A percentile compares a stretch with the other conserved stretches of the same genome.
These are phyloP conservation scores for Metschnikowia koreensis DNA, from an alignment of 805 yeast species.

Conservation along the genomic window DNA sequence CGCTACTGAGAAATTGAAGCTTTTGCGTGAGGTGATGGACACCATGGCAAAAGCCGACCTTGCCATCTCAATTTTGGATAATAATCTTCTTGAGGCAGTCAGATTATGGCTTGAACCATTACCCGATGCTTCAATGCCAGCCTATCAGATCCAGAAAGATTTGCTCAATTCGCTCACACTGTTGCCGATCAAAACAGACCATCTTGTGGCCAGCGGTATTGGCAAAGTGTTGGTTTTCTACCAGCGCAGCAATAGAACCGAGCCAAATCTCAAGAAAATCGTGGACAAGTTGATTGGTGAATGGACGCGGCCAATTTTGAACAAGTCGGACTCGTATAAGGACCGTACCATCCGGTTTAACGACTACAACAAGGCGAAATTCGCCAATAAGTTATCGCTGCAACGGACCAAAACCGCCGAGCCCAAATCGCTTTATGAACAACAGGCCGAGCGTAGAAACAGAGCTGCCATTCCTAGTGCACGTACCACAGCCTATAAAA, in stretches of 20 bases:
- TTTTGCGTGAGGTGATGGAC: constrained; percentile 75
- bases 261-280: constrained; percentile 76
- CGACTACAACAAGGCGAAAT: constrained; percentile 62
- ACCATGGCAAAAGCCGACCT: constrained; percentile 77
- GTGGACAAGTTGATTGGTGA: constrained; percentile 92
- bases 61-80: constrained; percentile 91
- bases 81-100: constrained; percentile 87
- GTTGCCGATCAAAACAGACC: constrained; percentile 93
- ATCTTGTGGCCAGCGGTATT: constrained; percentile 88
- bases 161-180: constrained; percentile 69
- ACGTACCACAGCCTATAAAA: constrained; percentile 80
- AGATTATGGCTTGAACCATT: constrained; percentile 97
- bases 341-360: constrained; percentile 73
- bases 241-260: constrained; percentile 86
- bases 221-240: constrained; percentile 94
- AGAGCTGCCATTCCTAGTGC: constrained; percentile 97
- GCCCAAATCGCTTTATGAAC: constrained; percentile 72
- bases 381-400: constrained; percentile 41
- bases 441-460: constrained; percentile 85
- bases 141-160: constrained; percentile 91
- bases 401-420: constrained; percentile 31
- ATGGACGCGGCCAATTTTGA: constrained; percentile 98
- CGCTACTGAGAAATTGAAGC: constrained; percentile 72
- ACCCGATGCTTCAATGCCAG: constrained; percentile 98
- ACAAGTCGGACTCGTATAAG: constrained; percentile 90